Conservation (phyloP, 2,329 filamentous ascomycete genomes). For the Nannizzia gypsea region DNA sequence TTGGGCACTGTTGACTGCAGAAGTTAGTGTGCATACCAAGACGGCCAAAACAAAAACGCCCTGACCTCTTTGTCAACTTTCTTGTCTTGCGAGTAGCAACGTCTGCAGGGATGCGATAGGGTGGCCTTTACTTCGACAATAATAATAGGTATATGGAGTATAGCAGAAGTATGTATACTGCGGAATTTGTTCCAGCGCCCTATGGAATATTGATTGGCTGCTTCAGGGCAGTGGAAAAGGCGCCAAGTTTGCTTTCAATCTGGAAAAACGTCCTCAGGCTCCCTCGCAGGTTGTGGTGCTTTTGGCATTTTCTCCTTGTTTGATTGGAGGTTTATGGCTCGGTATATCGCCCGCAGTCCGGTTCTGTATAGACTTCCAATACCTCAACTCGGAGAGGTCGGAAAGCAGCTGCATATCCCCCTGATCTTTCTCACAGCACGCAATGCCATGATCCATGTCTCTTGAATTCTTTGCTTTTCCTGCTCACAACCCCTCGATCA, state of each 20-base stretch:
- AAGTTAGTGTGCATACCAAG: conserved; percentile 1
- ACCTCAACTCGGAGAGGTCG: neutral
- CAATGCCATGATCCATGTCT: no score
- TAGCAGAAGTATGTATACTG: neutral
- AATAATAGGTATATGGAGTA: no score
- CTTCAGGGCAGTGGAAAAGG: neutral
- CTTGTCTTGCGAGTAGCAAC: neutral
- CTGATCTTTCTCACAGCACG: neutral
- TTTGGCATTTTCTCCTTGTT: neutral
- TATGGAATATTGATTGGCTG: neutral
- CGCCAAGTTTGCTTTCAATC: neutral
- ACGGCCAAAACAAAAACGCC: neutral
- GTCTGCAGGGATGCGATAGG: conserved; percentile 4
- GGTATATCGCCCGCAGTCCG: neutral
- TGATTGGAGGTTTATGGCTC: neutral
- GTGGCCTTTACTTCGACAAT: neutral
- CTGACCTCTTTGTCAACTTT: conserved; percentile 1
- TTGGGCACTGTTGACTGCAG: neutral
- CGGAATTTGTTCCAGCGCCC: neutral
- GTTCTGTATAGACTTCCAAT: neutral
- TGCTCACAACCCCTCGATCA: neutral
- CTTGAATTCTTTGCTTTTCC: no score
- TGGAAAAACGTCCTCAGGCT: neutral
- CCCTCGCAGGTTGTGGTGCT: neutral
- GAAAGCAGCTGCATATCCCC: neutral